A percentile compares a stretch with the other conserved stretches of the same genome.
phyloP scores from a whole-genome alignment of 23 red algal genomes.

The Agarophyton chilense region DNA sequence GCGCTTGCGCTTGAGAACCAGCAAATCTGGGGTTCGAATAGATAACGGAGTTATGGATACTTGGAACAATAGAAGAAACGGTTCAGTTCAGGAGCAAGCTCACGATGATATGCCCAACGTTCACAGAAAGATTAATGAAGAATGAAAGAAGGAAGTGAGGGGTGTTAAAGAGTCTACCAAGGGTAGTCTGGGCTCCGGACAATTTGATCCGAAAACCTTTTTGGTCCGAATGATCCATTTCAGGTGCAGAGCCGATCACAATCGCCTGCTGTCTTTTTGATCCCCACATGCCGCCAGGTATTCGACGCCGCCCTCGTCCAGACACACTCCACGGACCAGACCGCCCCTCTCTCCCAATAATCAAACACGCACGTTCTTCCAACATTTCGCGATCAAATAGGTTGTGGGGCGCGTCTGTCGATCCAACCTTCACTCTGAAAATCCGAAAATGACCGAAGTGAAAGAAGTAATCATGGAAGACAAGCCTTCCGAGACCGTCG shows the following conservation, averaged over 20 bases:
- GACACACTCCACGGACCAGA: too few relatives aligned
- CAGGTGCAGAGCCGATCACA: background rate
- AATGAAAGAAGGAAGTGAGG: too few relatives aligned
- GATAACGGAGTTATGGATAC: too few relatives aligned
- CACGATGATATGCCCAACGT: too few relatives aligned
- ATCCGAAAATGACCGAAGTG: conserved; percentile 26
- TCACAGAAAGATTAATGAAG: too few relatives aligned
- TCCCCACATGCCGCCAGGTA: background rate
- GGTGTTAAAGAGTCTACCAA: too few relatives aligned
- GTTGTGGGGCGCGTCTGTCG: background rate
- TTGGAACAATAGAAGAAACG: too few relatives aligned
- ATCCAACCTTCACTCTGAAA: background rate
- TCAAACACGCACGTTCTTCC: background rate
- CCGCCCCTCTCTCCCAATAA: background rate
- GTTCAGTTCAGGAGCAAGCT: too few relatives aligned
- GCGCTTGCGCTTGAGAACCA: too few relatives aligned
- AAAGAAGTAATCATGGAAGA: conserved; percentile 35
- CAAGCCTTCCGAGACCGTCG: conserved; percentile 26
- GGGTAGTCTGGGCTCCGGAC: too few relatives aligned
- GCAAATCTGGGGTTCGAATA: too few relatives aligned
- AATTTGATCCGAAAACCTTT: background rate
- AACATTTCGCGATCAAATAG: background rate
- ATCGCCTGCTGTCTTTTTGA: background rate
- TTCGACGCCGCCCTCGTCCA: background rate
- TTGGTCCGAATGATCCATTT: background rate